A percentile compares a stretch with the other conserved stretches of the same genome.
Evolutionary conservation across 1,284 basidiomycete genomes (phyloP).

Genomic region (Xerocomus nothofagi): DNA sequence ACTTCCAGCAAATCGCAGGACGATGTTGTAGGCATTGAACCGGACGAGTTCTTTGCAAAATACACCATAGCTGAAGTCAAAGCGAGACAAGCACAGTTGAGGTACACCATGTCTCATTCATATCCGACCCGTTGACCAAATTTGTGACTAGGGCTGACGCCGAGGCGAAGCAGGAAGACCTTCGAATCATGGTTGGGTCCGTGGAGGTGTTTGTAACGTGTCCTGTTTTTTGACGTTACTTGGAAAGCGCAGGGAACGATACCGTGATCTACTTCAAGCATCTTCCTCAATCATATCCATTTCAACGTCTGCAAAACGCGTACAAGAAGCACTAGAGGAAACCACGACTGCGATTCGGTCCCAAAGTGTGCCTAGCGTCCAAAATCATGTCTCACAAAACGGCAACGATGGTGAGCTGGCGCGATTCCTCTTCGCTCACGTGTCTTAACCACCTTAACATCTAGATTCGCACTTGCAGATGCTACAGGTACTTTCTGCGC

Average conservation of each 20-base stretch:
- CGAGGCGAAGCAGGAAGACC: conserved; percentile 87
- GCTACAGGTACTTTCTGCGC: conserved; percentile 78
- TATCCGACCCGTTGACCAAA: conserved; percentile 4
- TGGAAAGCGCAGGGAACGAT: conserved; percentile 82
- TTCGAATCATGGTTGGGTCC: conserved; percentile 94
- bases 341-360: conserved; percentile 53
- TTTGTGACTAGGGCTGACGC: conserved; percentile 66
- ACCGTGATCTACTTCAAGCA: conserved; percentile 89
- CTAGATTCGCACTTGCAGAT: conserved; percentile 67
- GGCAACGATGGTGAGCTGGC: conserved; percentile 49
- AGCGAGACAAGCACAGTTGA: conserved; percentile 67
- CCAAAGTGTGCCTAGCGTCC: conserved; percentile 44
- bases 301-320: conserved; percentile 61
- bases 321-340: conserved; percentile 59
- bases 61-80: conserved; percentile 76
- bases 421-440: background rate
- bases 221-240: conserved; percentile 36
- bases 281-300: conserved; percentile 86
- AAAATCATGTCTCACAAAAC: conserved; percentile 41
- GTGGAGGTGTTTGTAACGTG: conserved; percentile 36
- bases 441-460: conserved; percentile 6
- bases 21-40: conserved; percentile 46
- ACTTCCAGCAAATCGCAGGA: conserved; percentile 21
- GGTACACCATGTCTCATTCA: conserved; percentile 42
- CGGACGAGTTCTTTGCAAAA: conserved; percentile 80